Conservation (phyloP, 2,329 filamentous ascomycete genomes). For the Periconia digitata region DNA sequence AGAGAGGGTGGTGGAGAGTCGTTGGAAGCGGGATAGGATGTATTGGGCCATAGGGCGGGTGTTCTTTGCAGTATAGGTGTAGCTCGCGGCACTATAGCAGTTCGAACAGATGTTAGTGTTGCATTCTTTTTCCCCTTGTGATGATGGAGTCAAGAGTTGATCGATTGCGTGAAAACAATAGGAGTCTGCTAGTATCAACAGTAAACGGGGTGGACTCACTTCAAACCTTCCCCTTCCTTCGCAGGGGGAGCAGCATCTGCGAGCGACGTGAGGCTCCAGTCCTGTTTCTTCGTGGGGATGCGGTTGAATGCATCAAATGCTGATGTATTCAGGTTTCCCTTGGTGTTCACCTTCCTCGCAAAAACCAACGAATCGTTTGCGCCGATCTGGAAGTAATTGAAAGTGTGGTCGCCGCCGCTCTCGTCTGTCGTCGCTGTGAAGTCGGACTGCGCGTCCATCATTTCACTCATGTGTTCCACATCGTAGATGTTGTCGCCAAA, state of each 20-base stretch:
- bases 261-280: background rate
- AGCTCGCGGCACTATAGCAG: background rate
- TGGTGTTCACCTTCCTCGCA: slow-evolving; percentile 3
- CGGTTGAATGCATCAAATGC: slow-evolving; percentile 5
- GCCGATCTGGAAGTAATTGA: background rate
- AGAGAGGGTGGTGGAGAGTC: slow-evolving; percentile 1
- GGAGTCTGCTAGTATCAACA: too few species aligned
- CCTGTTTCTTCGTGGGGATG: slow-evolving; percentile 2
- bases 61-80: background rate
- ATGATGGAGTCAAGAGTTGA: background rate
- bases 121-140: background rate
- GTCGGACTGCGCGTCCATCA: slow-evolving; percentile 9
- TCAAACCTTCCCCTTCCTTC: background rate
- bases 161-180: background rate
- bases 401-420: slow-evolving; percentile 1
- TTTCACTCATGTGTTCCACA: slow-evolving; percentile 3
- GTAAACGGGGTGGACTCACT: too few species aligned
- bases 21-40: background rate
- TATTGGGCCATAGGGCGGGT: slow-evolving; percentile 3
- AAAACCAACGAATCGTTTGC: slow-evolving; percentile 2
- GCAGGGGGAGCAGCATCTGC: background rate
- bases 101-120: background rate
- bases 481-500: slow-evolving; percentile 11
- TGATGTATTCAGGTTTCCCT: slow-evolving; percentile 9
- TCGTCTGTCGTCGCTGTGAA: slow-evolving; percentile 6